Conservation (phyloP, 139 green algal genomes). For the Micractinium sp. region DNA sequence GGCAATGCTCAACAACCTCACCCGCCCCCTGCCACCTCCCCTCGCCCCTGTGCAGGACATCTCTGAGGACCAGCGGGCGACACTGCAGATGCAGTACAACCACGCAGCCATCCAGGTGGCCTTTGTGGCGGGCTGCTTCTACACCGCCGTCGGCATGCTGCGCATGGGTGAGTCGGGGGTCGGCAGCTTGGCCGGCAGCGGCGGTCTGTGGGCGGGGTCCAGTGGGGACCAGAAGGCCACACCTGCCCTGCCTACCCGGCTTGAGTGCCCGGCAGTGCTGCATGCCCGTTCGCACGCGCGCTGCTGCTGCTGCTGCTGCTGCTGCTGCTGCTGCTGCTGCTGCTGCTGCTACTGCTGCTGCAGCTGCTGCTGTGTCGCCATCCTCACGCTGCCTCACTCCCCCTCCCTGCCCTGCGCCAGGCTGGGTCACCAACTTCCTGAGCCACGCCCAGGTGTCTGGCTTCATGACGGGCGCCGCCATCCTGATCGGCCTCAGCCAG, state of each 20-base stretch:
- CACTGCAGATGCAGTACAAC: slow-evolving; percentile 32
- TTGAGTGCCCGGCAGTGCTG: not conserved
- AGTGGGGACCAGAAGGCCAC: no score
- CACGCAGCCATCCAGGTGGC: slow-evolving; percentile 46
- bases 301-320: not conserved
- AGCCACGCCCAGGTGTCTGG: slow-evolving; percentile 83
- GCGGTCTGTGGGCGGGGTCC: no score
- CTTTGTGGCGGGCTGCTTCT: slow-evolving; percentile 79
- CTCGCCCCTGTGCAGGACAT: not conserved
- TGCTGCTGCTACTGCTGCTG: not conserved
- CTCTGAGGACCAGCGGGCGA: not conserved
- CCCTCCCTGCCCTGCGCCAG: slow-evolving; percentile 30
- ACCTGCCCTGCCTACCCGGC: not conserved
- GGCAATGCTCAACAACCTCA: no score
- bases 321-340: not conserved
- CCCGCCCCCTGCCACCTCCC: not conserved
- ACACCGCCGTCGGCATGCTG: slow-evolving; percentile 78
- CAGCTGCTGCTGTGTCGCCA: not conserved
- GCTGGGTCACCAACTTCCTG: slow-evolving; percentile 88
- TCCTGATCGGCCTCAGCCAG: slow-evolving; percentile 70
- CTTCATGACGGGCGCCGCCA: slow-evolving; percentile 89
- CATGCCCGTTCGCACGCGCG: not conserved
- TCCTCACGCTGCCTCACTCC: not conserved
- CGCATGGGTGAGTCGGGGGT: slow-evolving; percentile 56
- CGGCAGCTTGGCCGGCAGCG: no score